Percentiles rank a stretch among this genome's conserved stretches.
These are phyloP conservation scores for Neofusicoccum sp. DNA, from an alignment of 2,329 filamentous ascomycete species.

Conservation along the genomic window DNA sequence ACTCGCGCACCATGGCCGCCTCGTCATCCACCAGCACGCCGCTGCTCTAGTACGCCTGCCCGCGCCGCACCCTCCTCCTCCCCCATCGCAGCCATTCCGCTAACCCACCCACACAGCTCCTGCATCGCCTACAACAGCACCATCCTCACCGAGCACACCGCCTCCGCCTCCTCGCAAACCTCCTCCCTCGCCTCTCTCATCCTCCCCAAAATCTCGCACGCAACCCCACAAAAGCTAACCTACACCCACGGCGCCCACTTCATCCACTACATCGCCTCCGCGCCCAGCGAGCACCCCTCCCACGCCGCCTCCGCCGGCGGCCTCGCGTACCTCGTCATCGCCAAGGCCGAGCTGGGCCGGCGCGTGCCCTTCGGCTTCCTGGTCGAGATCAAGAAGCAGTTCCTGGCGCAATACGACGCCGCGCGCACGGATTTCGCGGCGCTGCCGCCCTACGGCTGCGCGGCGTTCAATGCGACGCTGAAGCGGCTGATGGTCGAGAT, in stretches of 20 bases:
- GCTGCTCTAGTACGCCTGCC: conserved; percentile 35
- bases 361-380: conserved; percentile 92
- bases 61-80: not conserved
- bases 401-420: conserved; percentile 69
- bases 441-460: conserved; percentile 86
- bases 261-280: conserved; percentile 92
- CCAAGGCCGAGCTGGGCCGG: conserved; percentile 75
- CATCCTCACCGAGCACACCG: conserved; percentile 89
- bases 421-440: conserved; percentile 68
- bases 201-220: conserved; percentile 90
- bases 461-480: conserved; percentile 77
- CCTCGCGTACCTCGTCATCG: conserved; percentile 88
- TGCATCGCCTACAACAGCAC: conserved; percentile 94
- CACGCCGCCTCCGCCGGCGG: conserved; percentile 65
- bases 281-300: conserved; percentile 63
- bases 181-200: conserved; percentile 88
- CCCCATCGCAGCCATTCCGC: not conserved
- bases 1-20: conserved; percentile 34
- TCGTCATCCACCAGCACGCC: conserved; percentile 39
- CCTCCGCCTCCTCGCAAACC: conserved; percentile 76
- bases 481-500: conserved; percentile 78
- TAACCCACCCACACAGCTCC: conserved; percentile 56
- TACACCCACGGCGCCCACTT: conserved; percentile 90
- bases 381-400: conserved; percentile 84
- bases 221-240: conserved; percentile 78